Base-by-base conservation (phyloP, 2,329 filamentous ascomycete species). In the Clonostachys chloroleuca region DNA sequence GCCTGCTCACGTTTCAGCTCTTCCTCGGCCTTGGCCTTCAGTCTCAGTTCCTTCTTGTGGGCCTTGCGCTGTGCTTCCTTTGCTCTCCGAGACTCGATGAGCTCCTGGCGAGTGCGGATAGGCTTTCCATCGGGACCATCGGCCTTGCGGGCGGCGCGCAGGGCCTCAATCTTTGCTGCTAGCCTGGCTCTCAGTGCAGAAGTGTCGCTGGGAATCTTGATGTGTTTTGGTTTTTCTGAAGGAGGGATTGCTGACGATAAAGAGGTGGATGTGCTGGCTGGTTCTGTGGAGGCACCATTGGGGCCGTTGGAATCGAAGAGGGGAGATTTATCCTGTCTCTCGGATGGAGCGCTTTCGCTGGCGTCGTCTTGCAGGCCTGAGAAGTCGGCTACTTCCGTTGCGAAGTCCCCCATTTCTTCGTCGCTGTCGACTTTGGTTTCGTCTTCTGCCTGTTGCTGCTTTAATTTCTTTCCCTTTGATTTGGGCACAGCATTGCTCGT, bases 61-160 rank as follows among this genome's bases (percentile, higher is more conserved):
- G 84, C 84, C 64, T 92, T 92, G 52, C 90, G 83, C 64, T 91
- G 83, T 50, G 89, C 86, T 63, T 95, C 88, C 70, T 96, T 96
- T 61, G 84, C 83, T 52, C 94, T 83, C 40, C 94, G 83, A 41
- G 89, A 81, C 67, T 97, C 94, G 57, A 99, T 90, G 12, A 99
- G 79, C 62, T 97, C 92, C 68, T 95, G 87, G 51, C 94, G 83
- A 51, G 89, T 95, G 53, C 87, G 84, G 48, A 92, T 89, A 14
- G 65, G 65, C 59, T 87, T 86, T 50, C 90, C 90, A 56, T 95
- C 84, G 1, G 84, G 77, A 6, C 87, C 89, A 56, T 95, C 90
- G 6, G 92, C 92, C 65, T 96, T 96, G 50, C 94, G 85, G 24
- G 84, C 84, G 10, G 89, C 87, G 50, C 92, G 87, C 44, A 97